phyloP scores from a whole-genome alignment of 257 asterid species.

The Rehmannia glutinosa region DNA sequence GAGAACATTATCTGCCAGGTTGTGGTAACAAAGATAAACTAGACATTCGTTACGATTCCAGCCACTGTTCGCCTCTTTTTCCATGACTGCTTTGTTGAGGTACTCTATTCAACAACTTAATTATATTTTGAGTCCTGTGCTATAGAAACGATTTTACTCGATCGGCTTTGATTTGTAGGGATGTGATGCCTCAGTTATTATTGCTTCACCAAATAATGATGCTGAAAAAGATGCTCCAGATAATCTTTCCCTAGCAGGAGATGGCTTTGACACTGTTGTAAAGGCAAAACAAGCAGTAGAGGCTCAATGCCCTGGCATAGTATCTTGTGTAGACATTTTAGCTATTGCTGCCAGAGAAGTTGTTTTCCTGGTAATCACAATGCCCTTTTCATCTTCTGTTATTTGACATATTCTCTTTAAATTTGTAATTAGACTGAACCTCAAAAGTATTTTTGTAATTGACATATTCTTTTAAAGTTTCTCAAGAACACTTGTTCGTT shows the following conservation, averaged over 20 bases:
- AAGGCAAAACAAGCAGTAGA: conserved; percentile 75
- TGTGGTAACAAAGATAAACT: conserved; percentile 36
- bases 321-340: conserved; percentile 72
- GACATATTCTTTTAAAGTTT: no score
- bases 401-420: no score
- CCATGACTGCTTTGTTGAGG: conserved; percentile 81
- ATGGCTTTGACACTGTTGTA: conserved; percentile 66
- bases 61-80: conserved; percentile 69
- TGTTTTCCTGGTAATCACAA: conserved; percentile 39
- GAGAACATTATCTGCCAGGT: conserved; percentile 46
- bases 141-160: no score
- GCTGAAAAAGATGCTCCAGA: conserved; percentile 65
- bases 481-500: no score
- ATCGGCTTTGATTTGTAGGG: conserved; percentile 51
- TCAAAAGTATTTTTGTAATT: no score
- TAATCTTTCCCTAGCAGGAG: conserved; percentile 73
- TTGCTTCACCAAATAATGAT: conserved; percentile 54
- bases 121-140: no score
- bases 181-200: conserved; percentile 69
- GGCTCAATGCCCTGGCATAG: conserved; percentile 56
- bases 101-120: neutral
- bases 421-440: no score
- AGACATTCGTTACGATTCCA: conserved; percentile 55
- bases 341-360: conserved; percentile 73
- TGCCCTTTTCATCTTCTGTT: neutral